Conservation (phyloP, 1,284 basidiomycete genomes). For the Fomitopsis palustris region DNA sequence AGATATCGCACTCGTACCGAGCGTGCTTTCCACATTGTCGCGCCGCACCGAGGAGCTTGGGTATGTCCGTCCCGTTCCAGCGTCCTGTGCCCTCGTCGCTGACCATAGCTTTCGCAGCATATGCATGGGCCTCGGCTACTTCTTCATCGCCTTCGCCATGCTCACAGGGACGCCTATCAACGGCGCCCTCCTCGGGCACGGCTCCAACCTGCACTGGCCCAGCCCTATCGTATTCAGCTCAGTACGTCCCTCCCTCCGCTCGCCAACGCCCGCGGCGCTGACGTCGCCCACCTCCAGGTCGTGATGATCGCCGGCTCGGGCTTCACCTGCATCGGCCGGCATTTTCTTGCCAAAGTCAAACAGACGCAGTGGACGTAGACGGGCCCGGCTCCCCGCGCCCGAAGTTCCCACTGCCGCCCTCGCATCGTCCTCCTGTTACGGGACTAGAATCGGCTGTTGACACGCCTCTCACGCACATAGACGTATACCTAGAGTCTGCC, state of each 20-base stretch:
- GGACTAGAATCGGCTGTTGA: too few species aligned
- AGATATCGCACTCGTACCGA: neutral
- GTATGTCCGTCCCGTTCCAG: neutral
- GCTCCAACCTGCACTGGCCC: neutral
- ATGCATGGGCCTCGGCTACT: constrained; percentile 4
- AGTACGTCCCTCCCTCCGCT: neutral
- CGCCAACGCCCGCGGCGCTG: neutral
- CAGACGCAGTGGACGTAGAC: constrained; percentile 1
- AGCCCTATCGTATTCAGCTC: constrained; percentile 5
- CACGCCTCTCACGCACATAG: too few species aligned
- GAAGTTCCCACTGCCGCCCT: too few species aligned
- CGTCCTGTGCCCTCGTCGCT: neutral
- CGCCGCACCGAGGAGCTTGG: neutral
- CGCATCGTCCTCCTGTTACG: too few species aligned
- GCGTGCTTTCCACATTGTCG: neutral
- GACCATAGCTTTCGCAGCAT: neutral
- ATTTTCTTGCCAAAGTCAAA: neutral
- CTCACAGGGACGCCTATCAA: constrained; percentile 9
- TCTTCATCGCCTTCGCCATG: neutral
- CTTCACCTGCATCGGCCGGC: neutral
- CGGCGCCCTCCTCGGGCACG: constrained; percentile 7
- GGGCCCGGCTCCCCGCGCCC: too few species aligned
- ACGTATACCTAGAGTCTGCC: too few species aligned
- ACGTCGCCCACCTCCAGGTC: neutral
- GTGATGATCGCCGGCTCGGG: neutral